Percentiles rank a stretch among this genome's conserved stretches.
Evolutionary conservation across 225 moss, liverwort and hornwort genomes (phyloP).

Genomic region (Pleurozium schreberi): DNA sequence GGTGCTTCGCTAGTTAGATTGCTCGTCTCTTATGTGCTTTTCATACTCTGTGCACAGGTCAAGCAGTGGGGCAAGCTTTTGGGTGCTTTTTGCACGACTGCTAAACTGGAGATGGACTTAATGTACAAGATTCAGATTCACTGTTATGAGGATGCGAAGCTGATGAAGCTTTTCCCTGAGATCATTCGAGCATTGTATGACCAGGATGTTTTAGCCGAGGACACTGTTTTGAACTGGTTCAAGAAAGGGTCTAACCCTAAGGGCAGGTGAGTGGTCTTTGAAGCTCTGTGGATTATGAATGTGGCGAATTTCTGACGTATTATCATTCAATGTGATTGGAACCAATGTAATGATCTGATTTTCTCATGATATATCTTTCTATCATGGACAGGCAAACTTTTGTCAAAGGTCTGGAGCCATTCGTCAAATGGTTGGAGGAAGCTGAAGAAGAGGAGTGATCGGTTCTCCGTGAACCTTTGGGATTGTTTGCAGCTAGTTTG

Average conservation of each 20-base stretch:
- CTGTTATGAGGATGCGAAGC: slow-evolving; percentile 92
- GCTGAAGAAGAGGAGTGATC: slow-evolving; percentile 83
- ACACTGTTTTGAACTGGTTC: slow-evolving; percentile 86
- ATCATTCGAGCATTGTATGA: slow-evolving; percentile 88
- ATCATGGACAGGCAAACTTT: slow-evolving; percentile 63
- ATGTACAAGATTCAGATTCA: slow-evolving; percentile 89
- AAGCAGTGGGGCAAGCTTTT: slow-evolving; percentile 96
- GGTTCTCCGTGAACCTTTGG: not conserved
- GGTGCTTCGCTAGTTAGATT: not conserved
- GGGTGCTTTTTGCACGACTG: slow-evolving; percentile 81
- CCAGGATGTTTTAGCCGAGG: slow-evolving; percentile 88
- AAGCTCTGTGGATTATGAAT: not conserved
- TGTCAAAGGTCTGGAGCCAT: slow-evolving; percentile 88
- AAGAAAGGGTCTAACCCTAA: slow-evolving; percentile 89
- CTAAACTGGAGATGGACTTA: slow-evolving; percentile 82
- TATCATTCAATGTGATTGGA: not conserved
- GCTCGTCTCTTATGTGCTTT: not conserved
- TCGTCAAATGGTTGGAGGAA: slow-evolving; percentile 96
- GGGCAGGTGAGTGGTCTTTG: slow-evolving; percentile 54
- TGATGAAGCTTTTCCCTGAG: slow-evolving; percentile 97
- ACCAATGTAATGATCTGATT: not conserved
- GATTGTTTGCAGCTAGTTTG: not conserved
- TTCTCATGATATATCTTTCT: not conserved
- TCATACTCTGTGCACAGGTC: slow-evolving; percentile 31
- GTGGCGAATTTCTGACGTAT: not conserved